Evolutionary conservation across 495 filamentous ascomycete species (phyloP), one percentile per base, ranked within the genome.

Genomic region (Xylaria castorea): DNA sequence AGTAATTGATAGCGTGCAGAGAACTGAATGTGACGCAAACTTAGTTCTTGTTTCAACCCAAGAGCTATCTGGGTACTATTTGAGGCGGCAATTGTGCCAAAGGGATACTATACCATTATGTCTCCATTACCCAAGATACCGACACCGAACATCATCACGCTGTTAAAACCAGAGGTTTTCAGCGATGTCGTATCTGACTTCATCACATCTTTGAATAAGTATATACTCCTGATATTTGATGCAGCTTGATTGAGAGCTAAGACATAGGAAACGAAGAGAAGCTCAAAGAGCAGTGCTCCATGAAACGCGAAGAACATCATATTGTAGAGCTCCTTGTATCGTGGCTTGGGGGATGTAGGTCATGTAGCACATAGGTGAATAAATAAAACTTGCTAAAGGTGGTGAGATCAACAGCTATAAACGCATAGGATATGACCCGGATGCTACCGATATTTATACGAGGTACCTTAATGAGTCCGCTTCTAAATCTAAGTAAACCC

Each of bases 131-230:
- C 72, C 55, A 83, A 73, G 65, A 85, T 80, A 48, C 83, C 83
- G 66, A 85, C 74, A 22, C 81, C 81, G 60, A 83, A 84, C 14
- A 85, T 83, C 38, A 85, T 75, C 20, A 83, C 58, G 1, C 70
- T 73, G 71, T 84, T 85, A 75, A 85, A 85, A 25, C 83, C 81
- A 5, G 80, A 82, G 12, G 80, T 79, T 51, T 73, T 80, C 5
- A 84, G 48, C 20, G 81, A 70, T 11, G 75, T 66, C 0, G 83
- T 85, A 72, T 83, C 76, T 27, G 83, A 85, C 51, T 83, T 84
- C 62, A 85, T 46, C 36, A 85, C 82, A 55, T 85, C 83, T 51
- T 85, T 85, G 75, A 85, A 84, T 36, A 84, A 73, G 65, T 81
- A 85, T 58, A 85, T 81, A 66, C 58, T 68, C 53, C 81, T 76